Evolutionary conservation across 2,329 filamentous ascomycete species (phyloP), one percentile per base, ranked within the genome.

Genomic region (Colletotrichum sansevieriae): DNA sequence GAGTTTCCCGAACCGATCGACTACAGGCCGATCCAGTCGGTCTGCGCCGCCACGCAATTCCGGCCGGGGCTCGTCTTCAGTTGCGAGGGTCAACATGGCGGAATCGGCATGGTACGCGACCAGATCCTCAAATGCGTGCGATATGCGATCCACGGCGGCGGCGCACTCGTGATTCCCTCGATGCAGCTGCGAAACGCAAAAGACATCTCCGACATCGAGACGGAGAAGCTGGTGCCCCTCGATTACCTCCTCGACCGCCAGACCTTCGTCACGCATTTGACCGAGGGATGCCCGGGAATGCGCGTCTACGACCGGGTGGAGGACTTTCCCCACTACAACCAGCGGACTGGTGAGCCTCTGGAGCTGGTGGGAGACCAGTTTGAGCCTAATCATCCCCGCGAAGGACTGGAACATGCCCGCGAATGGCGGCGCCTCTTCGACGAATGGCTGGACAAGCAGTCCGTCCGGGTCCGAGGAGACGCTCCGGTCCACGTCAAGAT

Each of bases 71-170:
- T 82, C 11, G 66, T 82, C 2, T 82, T 82, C 60, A 80, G 73
- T 35, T 82, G 80, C 72, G 78, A 81, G 55, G 79, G 76, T 6
- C 78, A 79, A 61, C 76, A 77, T 37, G 80, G 80, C 41, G 79
- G 79, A 29, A 75, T 82, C 54, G 79, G 77, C 44, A 80, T 81
- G 76, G 72, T 82, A 43, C 75, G 80, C 33, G 80, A 81, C 64
- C 79, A 80, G 70, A 80, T 82, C 20, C 71, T 82, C 3, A 81
- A 80, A 56, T 82, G 80, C 71, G 75, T 82, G 5, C 76, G 80
- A 18, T 82, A 80, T 59, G 77, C 80, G 4, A 81, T 82, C 49
- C 73, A 75, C 54, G 79, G 74, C 33, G 80, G 80, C 7, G 80
- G 72, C 41, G 75, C 76, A 0, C 46, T 81, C 1, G 79, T 81